Evolutionary conservation across 176 grass and related monocot species (phyloP).

Genomic region (Stipa capillata): DNA sequence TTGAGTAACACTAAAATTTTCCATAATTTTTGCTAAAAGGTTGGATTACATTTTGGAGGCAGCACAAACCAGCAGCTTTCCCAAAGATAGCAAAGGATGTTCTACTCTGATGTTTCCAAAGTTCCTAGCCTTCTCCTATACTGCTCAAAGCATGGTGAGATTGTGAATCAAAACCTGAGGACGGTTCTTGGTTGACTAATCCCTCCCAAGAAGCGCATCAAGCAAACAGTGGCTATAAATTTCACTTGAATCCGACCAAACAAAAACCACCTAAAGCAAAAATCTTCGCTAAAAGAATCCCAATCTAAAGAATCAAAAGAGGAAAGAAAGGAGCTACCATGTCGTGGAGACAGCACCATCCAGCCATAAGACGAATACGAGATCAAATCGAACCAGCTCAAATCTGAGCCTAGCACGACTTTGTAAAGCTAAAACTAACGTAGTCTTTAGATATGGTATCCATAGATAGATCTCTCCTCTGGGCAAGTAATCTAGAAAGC

Average conservation of each 20-base stretch:
- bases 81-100: neutral
- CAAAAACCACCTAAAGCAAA: neutral
- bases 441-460: conserved; percentile 18
- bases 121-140: neutral
- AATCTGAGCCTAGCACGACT: conserved; percentile 11
- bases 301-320: conserved; percentile 6
- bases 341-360: conserved; percentile 24
- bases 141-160: neutral
- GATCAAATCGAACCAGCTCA: neutral
- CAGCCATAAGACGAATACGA: conserved; percentile 5
- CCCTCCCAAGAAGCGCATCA: neutral
- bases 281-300: neutral
- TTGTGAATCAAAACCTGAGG: neutral
- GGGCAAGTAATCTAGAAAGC: conserved; percentile 39
- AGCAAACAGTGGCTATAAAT: neutral
- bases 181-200: neutral
- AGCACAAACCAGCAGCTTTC: neutral
- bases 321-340: conserved; percentile 23
- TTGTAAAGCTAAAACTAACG: neutral
- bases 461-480: conserved; percentile 32
- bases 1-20: neutral
- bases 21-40: neutral
- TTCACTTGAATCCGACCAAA: neutral
- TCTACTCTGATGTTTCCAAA: neutral
- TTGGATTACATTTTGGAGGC: neutral